These are phyloP conservation scores for Globisporangium radiosum DNA, from an alignment of 352 stramenopile species.

Conservation along the genomic window DNA sequence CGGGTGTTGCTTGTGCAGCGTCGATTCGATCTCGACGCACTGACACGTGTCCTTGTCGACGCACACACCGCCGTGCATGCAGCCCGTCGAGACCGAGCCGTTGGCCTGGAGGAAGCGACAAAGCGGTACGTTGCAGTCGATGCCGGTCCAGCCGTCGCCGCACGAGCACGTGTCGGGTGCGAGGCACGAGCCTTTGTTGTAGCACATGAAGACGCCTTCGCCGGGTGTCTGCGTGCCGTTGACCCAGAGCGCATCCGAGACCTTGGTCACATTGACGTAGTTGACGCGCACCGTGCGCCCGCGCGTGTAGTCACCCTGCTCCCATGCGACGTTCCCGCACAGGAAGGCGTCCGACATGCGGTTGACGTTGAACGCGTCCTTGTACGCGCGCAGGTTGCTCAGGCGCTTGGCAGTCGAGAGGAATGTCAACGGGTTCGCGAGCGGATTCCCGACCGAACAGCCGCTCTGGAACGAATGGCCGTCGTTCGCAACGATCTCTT, in stretches of 20 bases:
- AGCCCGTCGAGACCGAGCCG: conserved; percentile 69
- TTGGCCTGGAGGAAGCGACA: conserved; percentile 77
- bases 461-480: conserved; percentile 91
- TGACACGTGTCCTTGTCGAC: conserved; percentile 88
- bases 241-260: conserved; percentile 62
- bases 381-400: conserved; percentile 42
- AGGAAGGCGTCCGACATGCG: conserved; percentile 58
- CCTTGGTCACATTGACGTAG: conserved; percentile 89
- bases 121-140: conserved; percentile 93
- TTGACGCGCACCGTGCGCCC: conserved; percentile 86
- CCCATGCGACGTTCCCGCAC: conserved; percentile 87
- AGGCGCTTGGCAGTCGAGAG: conserved; percentile 32
- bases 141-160: conserved; percentile 88
- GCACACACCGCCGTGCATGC: conserved; percentile 92
- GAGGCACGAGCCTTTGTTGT: conserved; percentile 91
- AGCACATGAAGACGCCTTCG: conserved; percentile 95
- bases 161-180: conserved; percentile 89
- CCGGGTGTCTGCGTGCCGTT: conserved; percentile 49
- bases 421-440: conserved; percentile 35
- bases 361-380: conserved; percentile 49
- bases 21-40: conserved; percentile 87
- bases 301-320: conserved; percentile 88
- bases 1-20: conserved; percentile 71
- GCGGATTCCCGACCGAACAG: conserved; percentile 73
- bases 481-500: conserved; percentile 90